These are phyloP conservation scores for Thoreauomyces humboldtii DNA, from an alignment of 192 early-diverging fungal species.

Conservation along the genomic window DNA sequence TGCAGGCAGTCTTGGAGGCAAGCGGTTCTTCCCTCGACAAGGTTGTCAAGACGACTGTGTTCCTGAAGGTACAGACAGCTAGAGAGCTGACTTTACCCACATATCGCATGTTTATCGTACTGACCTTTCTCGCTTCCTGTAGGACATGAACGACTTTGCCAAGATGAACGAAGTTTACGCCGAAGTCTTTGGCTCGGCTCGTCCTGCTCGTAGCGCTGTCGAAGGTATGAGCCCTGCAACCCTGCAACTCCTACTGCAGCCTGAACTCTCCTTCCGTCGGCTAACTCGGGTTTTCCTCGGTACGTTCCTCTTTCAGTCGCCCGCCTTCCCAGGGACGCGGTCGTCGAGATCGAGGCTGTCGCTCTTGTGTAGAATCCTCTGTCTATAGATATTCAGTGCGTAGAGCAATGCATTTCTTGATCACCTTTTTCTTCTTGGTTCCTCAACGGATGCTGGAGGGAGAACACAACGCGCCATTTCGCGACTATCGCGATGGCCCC, in stretches of 20 bases:
- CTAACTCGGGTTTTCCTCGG: background rate
- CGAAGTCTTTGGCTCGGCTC: conserved; percentile 54
- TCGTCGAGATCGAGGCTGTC: conserved; percentile 12
- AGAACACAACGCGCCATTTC: no score
- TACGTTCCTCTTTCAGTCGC: no score
- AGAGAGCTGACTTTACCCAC: no score
- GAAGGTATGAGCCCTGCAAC: conserved; percentile 47
- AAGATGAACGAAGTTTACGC: conserved; percentile 88
- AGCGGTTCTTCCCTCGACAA: conserved; percentile 73
- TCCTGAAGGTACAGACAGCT: conserved; percentile 79
- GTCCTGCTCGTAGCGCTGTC: conserved; percentile 63
- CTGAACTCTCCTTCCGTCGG: background rate
- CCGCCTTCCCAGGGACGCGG: conserved; percentile 5
- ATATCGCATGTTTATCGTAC: no score
- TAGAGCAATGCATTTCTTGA: no score
- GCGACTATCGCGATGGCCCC: no score
- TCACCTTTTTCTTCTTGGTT: no score
- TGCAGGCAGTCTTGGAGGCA: conserved; percentile 79
- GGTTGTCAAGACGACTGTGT: conserved; percentile 96
- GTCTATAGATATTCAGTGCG: no score
- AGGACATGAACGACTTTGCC: conserved; percentile 77
- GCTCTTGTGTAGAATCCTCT: conserved; percentile 12
- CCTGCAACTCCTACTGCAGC: background rate
- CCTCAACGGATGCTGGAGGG: no score
- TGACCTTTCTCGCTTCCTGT: background rate